Evolutionary conservation across 2,329 filamentous ascomycete species (phyloP), one percentile per base, ranked within the genome.

Genomic region (Anthostomella pinea): DNA sequence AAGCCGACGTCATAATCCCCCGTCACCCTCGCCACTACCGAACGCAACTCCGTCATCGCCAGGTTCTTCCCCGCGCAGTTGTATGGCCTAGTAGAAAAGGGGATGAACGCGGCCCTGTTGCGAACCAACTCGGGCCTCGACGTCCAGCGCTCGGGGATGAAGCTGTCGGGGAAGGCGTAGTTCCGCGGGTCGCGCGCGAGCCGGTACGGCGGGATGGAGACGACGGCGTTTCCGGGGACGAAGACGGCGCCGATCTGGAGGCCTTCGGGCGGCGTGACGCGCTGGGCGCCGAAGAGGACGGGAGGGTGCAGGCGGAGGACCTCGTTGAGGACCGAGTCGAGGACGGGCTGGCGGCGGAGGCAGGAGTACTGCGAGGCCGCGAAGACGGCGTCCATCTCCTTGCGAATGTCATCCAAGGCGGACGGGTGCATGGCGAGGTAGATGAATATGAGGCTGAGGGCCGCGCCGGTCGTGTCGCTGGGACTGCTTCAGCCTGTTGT

Each of bases 271-370:
- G 67, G 68, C 1, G 67, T 68, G 6, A 58, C 47, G 3, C 67
- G 61, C 4, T 54, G 53, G 5, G 53, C 51, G 4, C 61, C 64
- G n/a, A 53, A 54, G 2, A 62, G 46, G 0, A 66, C 36, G 0
- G 64, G 54, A 0, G 66, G 63, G n/a, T 64, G 60, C 8, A 70
- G 42, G 0, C 68, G 45, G n/a, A 55, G 39, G 2, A 37, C 45
- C 31, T 56, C 53, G 8, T 49, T 36, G 30, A 56, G 51, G 52
- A 30, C 65, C 51, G 61, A 53, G 38, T 63, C 58, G 2, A 66
- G 30, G 13, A 63, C 40, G 1, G 46, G 43, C 25, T 52, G 57
- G 16, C 59, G 8, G 44, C 50, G 58, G 57, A 65, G 16, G 53
- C 35, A 6, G 39, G 37, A 0, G 52, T 44, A 1, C 20, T 41